Base-by-base conservation (phyloP, 257 asterid species). In the Dorcoceras hygrometricum region DNA sequence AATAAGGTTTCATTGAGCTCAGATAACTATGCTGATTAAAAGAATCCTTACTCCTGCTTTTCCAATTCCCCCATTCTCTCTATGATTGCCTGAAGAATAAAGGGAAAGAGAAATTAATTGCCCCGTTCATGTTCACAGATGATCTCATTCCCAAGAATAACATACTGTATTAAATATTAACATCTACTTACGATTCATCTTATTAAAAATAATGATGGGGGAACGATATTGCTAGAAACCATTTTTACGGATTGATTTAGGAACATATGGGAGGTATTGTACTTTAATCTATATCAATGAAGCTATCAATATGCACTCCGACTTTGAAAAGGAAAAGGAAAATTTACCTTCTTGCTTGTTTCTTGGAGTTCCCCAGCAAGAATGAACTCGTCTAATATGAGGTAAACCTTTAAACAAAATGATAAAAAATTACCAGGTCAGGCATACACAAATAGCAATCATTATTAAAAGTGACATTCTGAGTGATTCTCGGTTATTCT, bases 321-420 rank as follows among this genome's bases (percentile, higher is more conserved):
- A 46, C 54, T 46, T 39, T 65, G 9, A 59, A 16, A 62, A n/a
- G 7, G 54, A 0, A 16, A 16, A 18, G 20, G 20, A 32, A 28
- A 66, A 55, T 28, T 72, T 83, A 93, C 97, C 95, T 81, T 93
- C 79, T 93, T 93, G 79, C 99, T 93, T 28, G 97, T 93, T 83
- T 93, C 99, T 80, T 93, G 99, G 70, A 90, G 94, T 76, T 93
- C 99, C 63, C 99, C 97, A 48, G 96, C 99, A 59, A 93, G 97
- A 70, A 93, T 93, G 84, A 90, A 93, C 87, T 93, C 99, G 32
- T 93, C 99, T 60, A 93, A 63, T 75, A 88, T 90, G 78, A 93
- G 95, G 76, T 93, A 90, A 55, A 93, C 99, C 99, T 93, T 70
- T 60, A 27, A 61, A 54, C 54, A 16, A 12, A 6, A 11, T 14